phyloP scores from a whole-genome alignment of 1,284 basidiomycete genomes.

The Wallemia ichthyophaga region DNA sequence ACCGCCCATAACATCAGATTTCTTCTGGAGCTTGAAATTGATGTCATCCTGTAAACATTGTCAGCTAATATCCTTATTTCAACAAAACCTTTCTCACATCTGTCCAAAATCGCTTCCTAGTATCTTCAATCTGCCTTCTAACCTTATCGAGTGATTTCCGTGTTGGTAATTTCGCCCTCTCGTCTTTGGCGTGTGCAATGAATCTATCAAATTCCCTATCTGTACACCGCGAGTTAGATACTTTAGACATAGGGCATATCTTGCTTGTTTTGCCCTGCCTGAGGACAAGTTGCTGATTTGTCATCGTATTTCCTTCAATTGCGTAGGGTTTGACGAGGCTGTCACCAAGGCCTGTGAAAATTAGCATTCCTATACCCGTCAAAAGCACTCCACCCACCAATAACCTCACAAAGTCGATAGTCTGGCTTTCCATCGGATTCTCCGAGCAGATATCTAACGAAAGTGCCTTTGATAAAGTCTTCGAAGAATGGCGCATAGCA shows the following conservation, averaged over 20 bases:
- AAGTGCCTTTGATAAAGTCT: conserved; percentile 42
- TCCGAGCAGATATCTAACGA: conserved; percentile 43
- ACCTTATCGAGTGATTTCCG: conserved; percentile 35
- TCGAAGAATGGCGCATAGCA: conserved; percentile 42
- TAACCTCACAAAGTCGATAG: conserved; percentile 54
- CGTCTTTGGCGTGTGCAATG: conserved; percentile 20
- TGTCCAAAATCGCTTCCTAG: conserved; percentile 32
- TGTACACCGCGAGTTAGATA: conserved; percentile 31
- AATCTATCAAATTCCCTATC: conserved; percentile 48
- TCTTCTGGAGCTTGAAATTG: not conserved
- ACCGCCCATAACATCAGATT: not conserved
- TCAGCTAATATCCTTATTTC: not conserved
- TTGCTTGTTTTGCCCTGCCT: conserved; percentile 33
- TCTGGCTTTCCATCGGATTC: conserved; percentile 27
- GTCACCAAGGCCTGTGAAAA: conserved; percentile 21
- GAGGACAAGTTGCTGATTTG: conserved; percentile 29
- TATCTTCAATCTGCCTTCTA: conserved; percentile 26
- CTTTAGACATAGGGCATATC: conserved; percentile 39
- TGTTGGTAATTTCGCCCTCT: conserved; percentile 33
- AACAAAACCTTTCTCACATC: conserved; percentile 25
- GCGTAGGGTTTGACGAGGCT: conserved; percentile 35
- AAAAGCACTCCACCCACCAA: conserved; percentile 27
- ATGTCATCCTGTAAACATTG: not conserved
- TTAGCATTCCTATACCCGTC: conserved; percentile 6
- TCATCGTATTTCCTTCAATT: conserved; percentile 31